phyloP scores from a whole-genome alignment of 495 filamentous ascomycete genomes.

The Penicillium samsonianum region DNA sequence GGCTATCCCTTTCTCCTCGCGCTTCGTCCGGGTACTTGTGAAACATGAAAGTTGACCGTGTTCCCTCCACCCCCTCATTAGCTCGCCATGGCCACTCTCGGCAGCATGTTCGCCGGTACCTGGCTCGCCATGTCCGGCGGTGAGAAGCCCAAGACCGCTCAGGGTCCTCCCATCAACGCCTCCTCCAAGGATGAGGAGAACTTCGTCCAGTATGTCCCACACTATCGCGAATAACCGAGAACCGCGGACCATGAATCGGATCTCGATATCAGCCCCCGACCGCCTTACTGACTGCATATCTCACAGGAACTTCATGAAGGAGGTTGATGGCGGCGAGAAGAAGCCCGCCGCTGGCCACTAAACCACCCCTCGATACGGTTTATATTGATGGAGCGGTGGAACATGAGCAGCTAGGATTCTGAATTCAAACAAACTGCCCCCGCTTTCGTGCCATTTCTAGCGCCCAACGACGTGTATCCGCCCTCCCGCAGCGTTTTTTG shows the following conservation, averaged over 20 bases:
- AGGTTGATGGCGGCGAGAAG: slow-evolving; percentile 69
- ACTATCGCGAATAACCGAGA: not conserved
- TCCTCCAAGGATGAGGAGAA: slow-evolving; percentile 89
- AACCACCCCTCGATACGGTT: slow-evolving; percentile 23
- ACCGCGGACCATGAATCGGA: not conserved
- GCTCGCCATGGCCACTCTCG: slow-evolving; percentile 86
- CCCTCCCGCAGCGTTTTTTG: slow-evolving; percentile 3
- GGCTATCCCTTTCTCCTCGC: slow-evolving; percentile 29
- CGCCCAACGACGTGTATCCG: slow-evolving; percentile 10
- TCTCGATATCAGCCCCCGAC: not conserved
- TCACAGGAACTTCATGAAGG: slow-evolving; percentile 74
- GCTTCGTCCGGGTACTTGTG: slow-evolving; percentile 18
- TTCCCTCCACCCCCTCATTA: slow-evolving; percentile 37
- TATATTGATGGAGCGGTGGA: slow-evolving; percentile 22
- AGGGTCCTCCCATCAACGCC: slow-evolving; percentile 80
- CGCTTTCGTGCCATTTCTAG: slow-evolving; percentile 19
- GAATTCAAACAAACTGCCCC: slow-evolving; percentile 22
- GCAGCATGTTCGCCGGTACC: slow-evolving; percentile 59
- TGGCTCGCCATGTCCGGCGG: slow-evolving; percentile 59
- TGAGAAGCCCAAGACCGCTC: slow-evolving; percentile 59
- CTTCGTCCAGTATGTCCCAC: slow-evolving; percentile 84
- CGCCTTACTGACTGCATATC: slow-evolving; percentile 10
- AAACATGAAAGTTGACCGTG: slow-evolving; percentile 19
- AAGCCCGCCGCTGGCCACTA: slow-evolving; percentile 55
- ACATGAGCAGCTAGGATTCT: slow-evolving; percentile 19